Evolutionary conservation across 345 rosid species (phyloP), one percentile per base, ranked within the genome.

Genomic region (Durio zibethinus): DNA sequence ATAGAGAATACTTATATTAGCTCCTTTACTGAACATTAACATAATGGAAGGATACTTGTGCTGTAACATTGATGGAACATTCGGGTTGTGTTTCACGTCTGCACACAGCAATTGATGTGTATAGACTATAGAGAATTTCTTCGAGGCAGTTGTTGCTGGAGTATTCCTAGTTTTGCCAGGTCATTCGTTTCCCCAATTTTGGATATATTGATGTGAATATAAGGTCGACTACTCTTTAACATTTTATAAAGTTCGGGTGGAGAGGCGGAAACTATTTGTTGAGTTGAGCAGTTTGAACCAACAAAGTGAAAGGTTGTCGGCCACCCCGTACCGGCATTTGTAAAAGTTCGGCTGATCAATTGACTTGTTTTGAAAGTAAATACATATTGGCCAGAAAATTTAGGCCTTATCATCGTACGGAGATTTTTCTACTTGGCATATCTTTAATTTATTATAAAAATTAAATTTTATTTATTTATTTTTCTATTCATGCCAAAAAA

Each of bases 1-100:
- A 7, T 74, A 5, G 80, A 45, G 29, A 69, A 78, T 21, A 72
- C 25, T 10, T 72, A 64, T 45, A 75, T 78, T 7, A 60, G 54
- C 53, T 63, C 80, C 43, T 76, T 92, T 10, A 52, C 74, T 25
- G 78, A 86, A 75, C 87, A 91, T 87, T 92, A 91, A 76, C 75
- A 16, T 56, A 81, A 54, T 80, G 88, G 93, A 65, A 86, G 86
- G 77, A 23, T 74, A 76, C 83, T 85, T 86, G 69, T 85, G 62
- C 84, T 79, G 63, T 57, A 77, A 75, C 83, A 70, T 60, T 86
- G 81, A 84, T 18, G 35, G 18, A 72, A 38, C 57, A 65, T 75
- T 43, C 54, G 12, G 42, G 16, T 0, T n/a, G 20, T 25, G 36
- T 33, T 4, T 33, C 2, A 33, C 36, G 36, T 33, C 36, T 33